A percentile compares a stretch with the other conserved stretches of the same genome.
phyloP scores from a whole-genome alignment of 345 rosid genomes.

The Clausena lansium region DNA sequence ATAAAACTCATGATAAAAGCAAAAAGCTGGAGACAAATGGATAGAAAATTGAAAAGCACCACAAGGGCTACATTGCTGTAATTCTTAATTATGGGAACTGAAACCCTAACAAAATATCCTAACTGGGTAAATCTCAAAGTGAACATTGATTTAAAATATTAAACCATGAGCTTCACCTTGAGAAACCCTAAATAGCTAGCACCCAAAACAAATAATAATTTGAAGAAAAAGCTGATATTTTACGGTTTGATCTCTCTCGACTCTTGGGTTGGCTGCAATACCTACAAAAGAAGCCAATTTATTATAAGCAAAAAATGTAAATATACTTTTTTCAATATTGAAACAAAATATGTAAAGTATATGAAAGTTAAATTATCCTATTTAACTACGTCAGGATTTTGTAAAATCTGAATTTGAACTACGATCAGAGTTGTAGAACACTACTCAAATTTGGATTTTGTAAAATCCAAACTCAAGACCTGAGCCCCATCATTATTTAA shows the following conservation, averaged over 20 bases:
- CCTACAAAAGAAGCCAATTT: constrained; percentile 2
- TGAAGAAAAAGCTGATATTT: constrained; percentile 1
- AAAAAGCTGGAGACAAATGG: constrained; percentile 12
- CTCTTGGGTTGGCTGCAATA: constrained; percentile 7
- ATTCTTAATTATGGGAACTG: background rate
- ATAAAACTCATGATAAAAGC: constrained; percentile 24
- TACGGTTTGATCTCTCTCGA: background rate
- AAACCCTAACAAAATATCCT: constrained; percentile 15
- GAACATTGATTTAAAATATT: background rate
- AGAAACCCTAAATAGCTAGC: constrained; percentile 17
- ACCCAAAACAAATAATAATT: constrained; percentile 24
- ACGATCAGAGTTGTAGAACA: no score
- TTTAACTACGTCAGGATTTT: no score
- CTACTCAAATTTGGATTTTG: no score
- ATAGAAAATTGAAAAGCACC: constrained; percentile 6
- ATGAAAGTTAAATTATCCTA: no score
- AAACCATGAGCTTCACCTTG: constrained; percentile 26
- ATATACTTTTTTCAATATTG: no score
- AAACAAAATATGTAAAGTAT: no score
- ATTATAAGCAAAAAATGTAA: background rate
- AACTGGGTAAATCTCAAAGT: constrained; percentile 1
- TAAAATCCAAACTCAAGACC: no score
- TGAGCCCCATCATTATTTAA: no score
- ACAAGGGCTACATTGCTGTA: constrained; percentile 11
- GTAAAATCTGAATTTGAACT: no score